phyloP scores from a whole-genome alignment of 306 rosid species.

The Prunus kanzakura region DNA sequence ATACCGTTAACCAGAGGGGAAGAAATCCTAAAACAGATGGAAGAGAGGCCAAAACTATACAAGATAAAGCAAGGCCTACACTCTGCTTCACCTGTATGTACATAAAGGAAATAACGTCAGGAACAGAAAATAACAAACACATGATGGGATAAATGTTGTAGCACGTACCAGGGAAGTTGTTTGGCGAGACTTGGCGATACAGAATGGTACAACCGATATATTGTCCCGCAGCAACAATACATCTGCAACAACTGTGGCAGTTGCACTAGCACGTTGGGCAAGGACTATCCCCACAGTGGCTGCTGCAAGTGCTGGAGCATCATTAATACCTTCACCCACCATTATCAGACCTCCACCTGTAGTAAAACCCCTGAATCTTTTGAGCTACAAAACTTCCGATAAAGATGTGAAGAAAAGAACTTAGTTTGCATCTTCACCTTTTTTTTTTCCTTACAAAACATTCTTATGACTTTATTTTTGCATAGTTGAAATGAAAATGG shows the following conservation, averaged over 20 bases:
- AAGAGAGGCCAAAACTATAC: conserved; percentile 81
- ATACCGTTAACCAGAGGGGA: conserved; percentile 95
- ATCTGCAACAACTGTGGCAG: conserved; percentile 94
- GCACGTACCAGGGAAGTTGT: conserved; percentile 80
- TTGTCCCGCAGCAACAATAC: conserved; percentile 78
- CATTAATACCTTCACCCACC: conserved; percentile 99
- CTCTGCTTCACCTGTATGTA: conserved; percentile 83
- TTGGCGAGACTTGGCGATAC: conserved; percentile 92
- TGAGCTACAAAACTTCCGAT: not conserved
- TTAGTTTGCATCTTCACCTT: not conserved
- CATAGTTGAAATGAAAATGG: not conserved
- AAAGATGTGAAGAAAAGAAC: not conserved
- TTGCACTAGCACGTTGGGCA: conserved; percentile 95
- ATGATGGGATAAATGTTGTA: not conserved
- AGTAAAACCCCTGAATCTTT: not conserved
- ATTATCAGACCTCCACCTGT: conserved; percentile 93
- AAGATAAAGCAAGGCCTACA: conserved; percentile 78
- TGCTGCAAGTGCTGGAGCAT: conserved; percentile 98
- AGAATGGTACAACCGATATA: conserved; percentile 88
- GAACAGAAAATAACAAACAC: not conserved
- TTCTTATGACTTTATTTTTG: too few relatives aligned
- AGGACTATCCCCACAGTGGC: conserved; percentile 97
- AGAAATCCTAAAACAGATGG: conserved; percentile 92
- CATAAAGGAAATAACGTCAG: not conserved
- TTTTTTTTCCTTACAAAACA: not conserved